These are phyloP conservation scores for Cydonia oblonga DNA, from an alignment of 331 rosid genomes.

Conservation along the genomic window DNA sequence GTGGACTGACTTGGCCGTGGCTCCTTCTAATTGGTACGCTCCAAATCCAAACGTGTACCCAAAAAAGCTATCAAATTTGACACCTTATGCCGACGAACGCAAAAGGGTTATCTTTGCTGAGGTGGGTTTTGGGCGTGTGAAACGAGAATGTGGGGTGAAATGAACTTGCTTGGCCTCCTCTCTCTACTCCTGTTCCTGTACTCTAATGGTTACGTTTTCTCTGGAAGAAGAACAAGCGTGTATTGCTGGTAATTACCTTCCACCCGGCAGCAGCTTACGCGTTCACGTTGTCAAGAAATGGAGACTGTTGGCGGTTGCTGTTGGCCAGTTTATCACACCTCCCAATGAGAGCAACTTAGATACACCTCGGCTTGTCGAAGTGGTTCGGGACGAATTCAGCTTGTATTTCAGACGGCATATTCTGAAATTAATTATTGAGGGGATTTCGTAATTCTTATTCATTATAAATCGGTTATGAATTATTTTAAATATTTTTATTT, in stretches of 20 bases:
- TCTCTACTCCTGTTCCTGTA: neutral
- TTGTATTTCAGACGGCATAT: no score
- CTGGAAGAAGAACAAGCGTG: neutral
- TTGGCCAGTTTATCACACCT: neutral
- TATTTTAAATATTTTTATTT: no score
- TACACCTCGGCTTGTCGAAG: rapidly evolving
- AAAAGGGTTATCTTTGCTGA: neutral
- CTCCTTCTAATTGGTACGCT: neutral
- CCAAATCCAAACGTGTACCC: neutral
- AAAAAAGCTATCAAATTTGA: neutral
- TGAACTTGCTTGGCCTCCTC: neutral
- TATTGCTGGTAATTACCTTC: neutral
- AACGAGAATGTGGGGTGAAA: neutral
- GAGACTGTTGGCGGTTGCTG: neutral
- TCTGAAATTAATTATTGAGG: no score
- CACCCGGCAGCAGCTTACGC: neutral
- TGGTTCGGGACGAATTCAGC: rapidly evolving
- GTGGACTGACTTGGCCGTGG: neutral
- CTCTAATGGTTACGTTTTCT: neutral
- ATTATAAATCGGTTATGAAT: no score
- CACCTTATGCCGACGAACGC: neutral
- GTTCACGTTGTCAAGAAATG: neutral
- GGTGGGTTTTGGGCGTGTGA: neutral
- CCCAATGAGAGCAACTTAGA: neutral
- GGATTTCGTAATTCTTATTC: no score